Base-by-base conservation (phyloP, 306 rosid species). In the Citrullus colocynthis region DNA sequence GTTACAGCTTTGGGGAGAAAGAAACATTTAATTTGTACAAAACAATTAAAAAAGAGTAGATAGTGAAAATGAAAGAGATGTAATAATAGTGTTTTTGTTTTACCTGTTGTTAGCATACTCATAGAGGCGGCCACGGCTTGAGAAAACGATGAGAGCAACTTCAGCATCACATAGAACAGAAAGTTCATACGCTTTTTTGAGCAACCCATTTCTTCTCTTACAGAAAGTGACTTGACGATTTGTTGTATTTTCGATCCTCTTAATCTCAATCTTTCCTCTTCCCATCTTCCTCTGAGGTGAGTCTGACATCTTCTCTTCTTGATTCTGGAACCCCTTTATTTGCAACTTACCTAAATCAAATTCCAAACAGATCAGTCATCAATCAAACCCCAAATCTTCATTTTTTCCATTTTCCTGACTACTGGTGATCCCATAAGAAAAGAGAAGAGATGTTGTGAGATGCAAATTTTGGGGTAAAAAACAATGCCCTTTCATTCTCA, bases 151-250 rank as follows among this genome's bases (percentile, higher is more conserved):
- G 44, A 96, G 91, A 76, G 99, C 97, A 78, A 96, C 93, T 82
- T 96, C 99, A 6, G 99, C 99, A 85, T 96, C 99, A 86, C 99
- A 96, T 21, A 96, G 97, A 52, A 96, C 99, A 82, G 99, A 96
- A 76, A 96, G 85, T 78, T 96, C 99, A 87, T 96, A 96, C 6
- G 99, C 99, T 79, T 96, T 96, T 85, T 96, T 96, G 44, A 92
- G 90, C 54, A 96, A 80, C 0, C 99, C 98, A 79, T 92, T 96
- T 71, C 99, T 84, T 34, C 99, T 84, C 69, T 96, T 96, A 84
- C 99, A 96, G 87, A 96, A 96, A 51, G 99, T 96, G 7, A 96
- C 99, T 88, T 96, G 99, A 17, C 99, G 97, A 85, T 96, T 96
- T 15, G 99, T 96, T 0, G 98, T 92, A 93, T 96, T 96, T 83